These are phyloP conservation scores for Talaromyces rugulosus DNA, from an alignment of 2,329 filamentous ascomycete species.

Conservation along the genomic window DNA sequence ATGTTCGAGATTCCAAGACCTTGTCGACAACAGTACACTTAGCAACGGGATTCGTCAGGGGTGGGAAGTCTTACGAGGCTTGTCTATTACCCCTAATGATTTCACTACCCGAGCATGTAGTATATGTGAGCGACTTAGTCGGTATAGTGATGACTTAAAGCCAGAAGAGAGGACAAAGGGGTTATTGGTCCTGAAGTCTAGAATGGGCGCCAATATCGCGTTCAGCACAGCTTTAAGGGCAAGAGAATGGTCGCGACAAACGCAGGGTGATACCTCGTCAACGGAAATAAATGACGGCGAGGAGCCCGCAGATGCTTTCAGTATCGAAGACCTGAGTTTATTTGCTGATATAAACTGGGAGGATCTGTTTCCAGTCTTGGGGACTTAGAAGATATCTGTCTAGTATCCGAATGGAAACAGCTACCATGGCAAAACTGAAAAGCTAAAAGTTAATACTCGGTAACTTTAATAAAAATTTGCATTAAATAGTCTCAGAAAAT, in stretches of 20 bases:
- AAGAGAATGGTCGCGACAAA: neutral
- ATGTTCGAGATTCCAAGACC: conserved; percentile 1
- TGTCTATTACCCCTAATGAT: neutral
- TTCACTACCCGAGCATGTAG: conserved; percentile 1
- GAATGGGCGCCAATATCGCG: conserved; percentile 8
- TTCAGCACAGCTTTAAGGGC: conserved; percentile 1
- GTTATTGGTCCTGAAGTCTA: conserved; percentile 1
- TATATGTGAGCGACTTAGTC: conserved; percentile 4
- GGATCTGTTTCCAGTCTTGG: neutral
- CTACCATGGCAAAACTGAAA: neutral
- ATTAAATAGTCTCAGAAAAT: neutral
- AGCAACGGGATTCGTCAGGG: conserved; percentile 5
- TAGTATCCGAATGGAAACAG: neutral
- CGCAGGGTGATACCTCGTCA: neutral
- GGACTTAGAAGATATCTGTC: neutral
- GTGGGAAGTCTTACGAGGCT: neutral
- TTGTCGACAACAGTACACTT: neutral
- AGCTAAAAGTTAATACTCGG: too few species aligned
- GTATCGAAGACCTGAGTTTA: neutral
- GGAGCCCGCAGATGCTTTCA: neutral
- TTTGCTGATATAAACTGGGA: conserved; percentile 9
- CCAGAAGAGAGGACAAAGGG: conserved; percentile 4
- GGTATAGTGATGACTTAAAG: conserved; percentile 3
- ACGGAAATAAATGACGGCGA: neutral
- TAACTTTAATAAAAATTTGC: neutral